Percentiles rank a stretch among this genome's conserved stretches.
These are phyloP conservation scores for Solanum bukasovii DNA, from an alignment of 257 asterid species.

Conservation along the genomic window DNA sequence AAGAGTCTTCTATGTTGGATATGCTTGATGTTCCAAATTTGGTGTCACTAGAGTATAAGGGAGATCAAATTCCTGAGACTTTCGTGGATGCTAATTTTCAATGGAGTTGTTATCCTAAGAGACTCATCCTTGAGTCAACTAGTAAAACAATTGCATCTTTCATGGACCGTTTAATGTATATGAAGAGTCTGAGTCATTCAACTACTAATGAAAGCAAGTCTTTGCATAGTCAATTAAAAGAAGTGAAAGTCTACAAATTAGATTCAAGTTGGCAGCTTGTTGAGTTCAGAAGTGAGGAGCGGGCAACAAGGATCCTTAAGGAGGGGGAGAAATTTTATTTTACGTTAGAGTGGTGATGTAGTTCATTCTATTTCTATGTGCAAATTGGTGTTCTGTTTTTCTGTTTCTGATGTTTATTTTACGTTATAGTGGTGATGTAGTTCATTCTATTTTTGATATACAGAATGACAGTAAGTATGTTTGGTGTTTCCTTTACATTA, in stretches of 20 bases:
- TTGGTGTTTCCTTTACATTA: not conserved
- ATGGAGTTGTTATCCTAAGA: not conserved
- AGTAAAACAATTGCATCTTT: not conserved
- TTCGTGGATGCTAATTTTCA: not conserved
- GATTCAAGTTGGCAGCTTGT: not conserved
- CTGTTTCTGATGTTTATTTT: too few relatives aligned
- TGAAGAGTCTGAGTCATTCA: not conserved
- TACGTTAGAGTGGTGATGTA: not conserved
- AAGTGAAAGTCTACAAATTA: not conserved
- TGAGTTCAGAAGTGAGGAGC: not conserved
- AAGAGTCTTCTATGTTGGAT: not conserved
- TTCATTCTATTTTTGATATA: too few relatives aligned
- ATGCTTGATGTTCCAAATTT: not conserved
- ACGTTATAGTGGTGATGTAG: too few relatives aligned
- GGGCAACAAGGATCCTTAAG: not conserved
- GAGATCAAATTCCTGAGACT: not conserved
- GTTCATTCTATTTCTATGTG: not conserved
- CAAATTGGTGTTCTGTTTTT: not conserved
- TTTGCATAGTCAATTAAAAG: not conserved
- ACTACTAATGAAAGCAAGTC: not conserved
- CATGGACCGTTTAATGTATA: not conserved
- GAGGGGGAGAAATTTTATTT: not conserved
- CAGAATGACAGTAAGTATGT: not conserved
- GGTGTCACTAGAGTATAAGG: not conserved
- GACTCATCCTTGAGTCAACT: not conserved